A percentile compares a stretch with the other conserved stretches of the same genome.
Evolutionary conservation across 345 rosid genomes (phyloP).

Genomic region (Schrenkiella parvula): DNA sequence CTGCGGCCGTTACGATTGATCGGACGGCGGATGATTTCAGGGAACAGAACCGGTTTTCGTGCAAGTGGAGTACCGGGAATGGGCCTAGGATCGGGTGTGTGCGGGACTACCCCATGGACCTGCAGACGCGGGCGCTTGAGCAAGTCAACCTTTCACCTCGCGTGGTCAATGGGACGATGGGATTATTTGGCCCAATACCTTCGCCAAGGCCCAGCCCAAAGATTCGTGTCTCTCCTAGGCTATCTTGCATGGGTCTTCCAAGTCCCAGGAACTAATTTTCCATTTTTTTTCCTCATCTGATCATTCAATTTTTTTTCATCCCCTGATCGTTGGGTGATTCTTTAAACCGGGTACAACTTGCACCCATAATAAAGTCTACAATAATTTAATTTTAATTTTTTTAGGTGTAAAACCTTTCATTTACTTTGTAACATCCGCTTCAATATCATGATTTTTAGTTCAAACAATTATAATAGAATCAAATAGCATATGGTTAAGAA

Average conservation of each 20-base stretch:
- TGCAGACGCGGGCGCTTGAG: conserved; percentile 73
- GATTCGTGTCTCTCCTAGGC: conserved; percentile 67
- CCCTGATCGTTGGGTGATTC: conserved; percentile 7
- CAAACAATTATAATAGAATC: background rate
- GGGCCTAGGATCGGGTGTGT: conserved; percentile 93
- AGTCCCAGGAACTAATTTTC: conserved; percentile 47
- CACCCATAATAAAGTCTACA: background rate
- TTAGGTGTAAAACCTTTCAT: background rate
- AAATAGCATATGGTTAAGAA: background rate
- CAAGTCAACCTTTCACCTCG: conserved; percentile 84
- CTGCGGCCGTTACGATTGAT: conserved; percentile 12
- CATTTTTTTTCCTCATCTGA: background rate
- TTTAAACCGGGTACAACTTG: conserved; percentile 3
- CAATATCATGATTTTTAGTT: background rate
- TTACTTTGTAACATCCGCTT: conserved; percentile 12
- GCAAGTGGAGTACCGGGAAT: conserved; percentile 67
- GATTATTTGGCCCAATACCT: conserved; percentile 69
- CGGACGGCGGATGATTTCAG: background rate
- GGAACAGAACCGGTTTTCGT: conserved; percentile 39
- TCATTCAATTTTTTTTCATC: background rate
- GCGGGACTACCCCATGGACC: conserved; percentile 67
- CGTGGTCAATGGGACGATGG: conserved; percentile 30
- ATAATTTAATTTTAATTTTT: background rate
- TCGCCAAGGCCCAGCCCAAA: conserved; percentile 85
- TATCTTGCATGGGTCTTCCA: conserved; percentile 75